Evolutionary conservation across 2,329 filamentous ascomycete genomes (phyloP).

Genomic region (Phoma sp.): DNA sequence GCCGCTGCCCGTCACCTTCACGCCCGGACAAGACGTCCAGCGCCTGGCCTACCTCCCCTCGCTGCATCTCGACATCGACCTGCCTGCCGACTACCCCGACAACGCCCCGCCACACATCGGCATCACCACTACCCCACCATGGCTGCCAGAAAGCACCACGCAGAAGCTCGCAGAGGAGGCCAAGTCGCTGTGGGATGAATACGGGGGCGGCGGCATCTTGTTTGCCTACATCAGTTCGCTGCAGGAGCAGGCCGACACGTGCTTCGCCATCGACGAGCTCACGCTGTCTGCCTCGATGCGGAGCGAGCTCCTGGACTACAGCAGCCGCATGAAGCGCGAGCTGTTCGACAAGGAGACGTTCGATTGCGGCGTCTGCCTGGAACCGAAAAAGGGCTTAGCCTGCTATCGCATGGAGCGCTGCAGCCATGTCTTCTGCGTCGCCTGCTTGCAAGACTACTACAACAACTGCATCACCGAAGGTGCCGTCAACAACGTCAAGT

Average conservation of each 20-base stretch:
- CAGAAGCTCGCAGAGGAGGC: constrained; percentile 57
- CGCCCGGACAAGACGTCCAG: constrained; percentile 50
- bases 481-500: constrained; percentile 79
- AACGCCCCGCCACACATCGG: constrained; percentile 58
- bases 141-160: constrained; percentile 59
- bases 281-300: constrained; percentile 62
- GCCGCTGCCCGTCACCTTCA: constrained; percentile 53
- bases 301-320: constrained; percentile 77
- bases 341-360: constrained; percentile 86
- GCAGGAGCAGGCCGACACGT: constrained; percentile 64
- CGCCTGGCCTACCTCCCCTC: constrained; percentile 64
- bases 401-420: constrained; percentile 87
- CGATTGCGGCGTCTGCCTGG: constrained; percentile 86
- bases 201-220: constrained; percentile 63
- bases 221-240: constrained; percentile 68
- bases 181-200: constrained; percentile 65
- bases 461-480: constrained; percentile 86
- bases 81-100: constrained; percentile 65
- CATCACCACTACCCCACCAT: constrained; percentile 59
- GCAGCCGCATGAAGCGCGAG: constrained; percentile 74
- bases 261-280: constrained; percentile 61
- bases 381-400: constrained; percentile 84
- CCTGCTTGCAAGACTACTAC: constrained; percentile 92
- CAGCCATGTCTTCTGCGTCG: constrained; percentile 86
- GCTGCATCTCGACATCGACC: constrained; percentile 59